Percentiles rank a stretch among this genome's conserved stretches.
Conservation (phyloP, 2,329 filamentous ascomycete species). For the Trichoderma aggressivum region DNA sequence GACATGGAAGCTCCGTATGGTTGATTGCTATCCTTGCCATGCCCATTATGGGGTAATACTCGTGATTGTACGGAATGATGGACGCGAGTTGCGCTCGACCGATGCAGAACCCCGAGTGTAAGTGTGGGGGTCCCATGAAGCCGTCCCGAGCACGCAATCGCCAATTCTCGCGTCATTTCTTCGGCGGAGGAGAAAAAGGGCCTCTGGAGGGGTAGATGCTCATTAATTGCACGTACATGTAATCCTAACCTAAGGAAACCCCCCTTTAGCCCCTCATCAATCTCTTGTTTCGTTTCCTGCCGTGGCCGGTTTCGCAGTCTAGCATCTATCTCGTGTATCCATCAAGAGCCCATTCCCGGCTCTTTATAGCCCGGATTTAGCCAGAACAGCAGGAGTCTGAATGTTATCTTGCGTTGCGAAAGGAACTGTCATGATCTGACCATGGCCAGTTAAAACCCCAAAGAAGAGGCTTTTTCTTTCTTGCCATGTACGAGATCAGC, state of each 20-base stretch:
- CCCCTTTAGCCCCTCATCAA: not conserved
- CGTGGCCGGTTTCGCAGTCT: not conserved
- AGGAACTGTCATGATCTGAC: not conserved
- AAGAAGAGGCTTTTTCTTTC: not conserved
- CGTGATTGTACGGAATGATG: not conserved
- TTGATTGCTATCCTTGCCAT: not conserved
- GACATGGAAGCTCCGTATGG: not conserved
- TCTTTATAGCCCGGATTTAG: not conserved
- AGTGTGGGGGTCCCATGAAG: conserved; percentile 10
- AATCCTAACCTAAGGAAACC: not conserved
- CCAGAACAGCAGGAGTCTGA: not conserved
- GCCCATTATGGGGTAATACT: too few relatives aligned
- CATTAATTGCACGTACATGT: not conserved
- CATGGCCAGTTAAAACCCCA: not conserved
- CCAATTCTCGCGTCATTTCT: conserved; percentile 14
- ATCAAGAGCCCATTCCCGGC: not conserved
- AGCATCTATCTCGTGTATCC: not conserved
- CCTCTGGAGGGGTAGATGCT: not conserved
- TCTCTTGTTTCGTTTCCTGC: not conserved
- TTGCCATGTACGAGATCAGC: not conserved
- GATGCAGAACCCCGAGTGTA: not conserved
- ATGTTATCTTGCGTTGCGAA: not conserved
- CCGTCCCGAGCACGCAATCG: conserved; percentile 17
- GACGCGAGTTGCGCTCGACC: not conserved
- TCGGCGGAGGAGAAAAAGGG: not conserved